A percentile compares a stretch with the other conserved stretches of the same genome.
Evolutionary conservation across 2,329 filamentous ascomycete species (phyloP).

Genomic region (Metarhizium rileyi): DNA sequence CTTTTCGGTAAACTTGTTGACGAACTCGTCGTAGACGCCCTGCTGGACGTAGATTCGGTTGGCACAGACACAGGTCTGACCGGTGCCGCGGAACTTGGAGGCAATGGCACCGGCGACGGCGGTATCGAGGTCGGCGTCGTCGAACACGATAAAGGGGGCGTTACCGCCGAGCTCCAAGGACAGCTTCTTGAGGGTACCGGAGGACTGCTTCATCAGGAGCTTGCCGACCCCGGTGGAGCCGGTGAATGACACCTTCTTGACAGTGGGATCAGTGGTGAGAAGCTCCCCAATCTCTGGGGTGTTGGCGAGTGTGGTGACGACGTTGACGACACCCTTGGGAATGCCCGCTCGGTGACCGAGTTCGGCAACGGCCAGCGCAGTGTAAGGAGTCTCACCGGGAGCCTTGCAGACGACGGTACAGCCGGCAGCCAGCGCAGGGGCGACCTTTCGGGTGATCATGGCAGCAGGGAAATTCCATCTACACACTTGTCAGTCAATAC

Average conservation of each 20-base stretch:
- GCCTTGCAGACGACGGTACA: conserved; percentile 92
- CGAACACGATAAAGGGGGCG: conserved; percentile 92
- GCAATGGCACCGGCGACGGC: conserved; percentile 76
- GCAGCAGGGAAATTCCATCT: conserved; percentile 78
- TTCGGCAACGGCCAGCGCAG: conserved; percentile 77
- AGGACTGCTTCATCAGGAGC: conserved; percentile 80
- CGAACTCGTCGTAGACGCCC: conserved; percentile 69
- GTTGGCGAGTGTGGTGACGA: conserved; percentile 72
- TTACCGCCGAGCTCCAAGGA: conserved; percentile 93
- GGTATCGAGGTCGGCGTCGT: conserved; percentile 80
- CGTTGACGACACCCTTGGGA: conserved; percentile 82
- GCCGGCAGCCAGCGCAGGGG: conserved; percentile 77
- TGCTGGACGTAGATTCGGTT: conserved; percentile 75
- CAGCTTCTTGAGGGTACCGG: conserved; percentile 70
- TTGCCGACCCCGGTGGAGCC: conserved; percentile 63
- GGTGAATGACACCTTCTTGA: conserved; percentile 92
- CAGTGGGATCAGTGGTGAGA: conserved; percentile 59
- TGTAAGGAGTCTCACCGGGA: conserved; percentile 86
- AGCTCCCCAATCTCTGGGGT: conserved; percentile 68
- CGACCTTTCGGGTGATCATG: conserved; percentile 64
- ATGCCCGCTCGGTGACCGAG: conserved; percentile 80
- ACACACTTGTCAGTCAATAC: not conserved
- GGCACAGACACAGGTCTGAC: conserved; percentile 90
- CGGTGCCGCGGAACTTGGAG: conserved; percentile 88
- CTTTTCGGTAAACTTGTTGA: conserved; percentile 57